These are phyloP conservation scores for Gaeumannomyces sp. DNA, from an alignment of 2,329 filamentous ascomycete species.

Conservation along the genomic window DNA sequence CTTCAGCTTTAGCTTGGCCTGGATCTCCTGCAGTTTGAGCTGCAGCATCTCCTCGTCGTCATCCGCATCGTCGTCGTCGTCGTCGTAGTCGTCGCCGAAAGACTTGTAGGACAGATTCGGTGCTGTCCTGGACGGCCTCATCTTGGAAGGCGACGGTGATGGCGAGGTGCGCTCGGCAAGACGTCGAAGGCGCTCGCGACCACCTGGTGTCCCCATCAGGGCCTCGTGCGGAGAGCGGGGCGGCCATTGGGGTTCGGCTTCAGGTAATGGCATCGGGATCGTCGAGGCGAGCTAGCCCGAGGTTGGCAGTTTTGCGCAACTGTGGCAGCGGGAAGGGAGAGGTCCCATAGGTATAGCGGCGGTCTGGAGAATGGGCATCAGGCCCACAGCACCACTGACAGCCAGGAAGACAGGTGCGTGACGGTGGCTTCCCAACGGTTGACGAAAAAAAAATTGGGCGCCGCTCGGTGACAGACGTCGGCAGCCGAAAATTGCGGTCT, in stretches of 20 bases:
- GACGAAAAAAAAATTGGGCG: too few relatives aligned
- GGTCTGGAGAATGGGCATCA: background rate
- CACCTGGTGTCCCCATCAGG: constrained; percentile 64
- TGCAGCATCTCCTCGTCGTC: constrained; percentile 88
- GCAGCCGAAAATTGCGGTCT: background rate
- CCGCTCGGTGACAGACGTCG: background rate
- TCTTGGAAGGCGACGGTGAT: constrained; percentile 59
- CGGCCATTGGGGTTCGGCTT: constrained; percentile 49
- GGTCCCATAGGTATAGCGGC: background rate
- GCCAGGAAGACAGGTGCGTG: too few relatives aligned
- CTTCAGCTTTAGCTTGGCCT: constrained; percentile 82
- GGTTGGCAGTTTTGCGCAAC: background rate
- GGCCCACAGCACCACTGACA: background rate
- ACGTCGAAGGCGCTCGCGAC: constrained; percentile 67
- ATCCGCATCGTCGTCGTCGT: constrained; percentile 51
- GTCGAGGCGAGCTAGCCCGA: background rate
- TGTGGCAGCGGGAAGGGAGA: background rate
- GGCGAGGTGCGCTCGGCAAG: constrained; percentile 61
- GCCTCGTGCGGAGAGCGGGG: constrained; percentile 61
- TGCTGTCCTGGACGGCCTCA: constrained; percentile 30
- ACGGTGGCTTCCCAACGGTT: too few relatives aligned
- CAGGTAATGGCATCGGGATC: background rate
- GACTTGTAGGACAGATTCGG: constrained; percentile 16
- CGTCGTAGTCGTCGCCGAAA: constrained; percentile 23
- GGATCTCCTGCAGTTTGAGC: constrained; percentile 79